Evolutionary conservation across 2,329 filamentous ascomycete species (phyloP).

Genomic region (Aureobasidium sp.): DNA sequence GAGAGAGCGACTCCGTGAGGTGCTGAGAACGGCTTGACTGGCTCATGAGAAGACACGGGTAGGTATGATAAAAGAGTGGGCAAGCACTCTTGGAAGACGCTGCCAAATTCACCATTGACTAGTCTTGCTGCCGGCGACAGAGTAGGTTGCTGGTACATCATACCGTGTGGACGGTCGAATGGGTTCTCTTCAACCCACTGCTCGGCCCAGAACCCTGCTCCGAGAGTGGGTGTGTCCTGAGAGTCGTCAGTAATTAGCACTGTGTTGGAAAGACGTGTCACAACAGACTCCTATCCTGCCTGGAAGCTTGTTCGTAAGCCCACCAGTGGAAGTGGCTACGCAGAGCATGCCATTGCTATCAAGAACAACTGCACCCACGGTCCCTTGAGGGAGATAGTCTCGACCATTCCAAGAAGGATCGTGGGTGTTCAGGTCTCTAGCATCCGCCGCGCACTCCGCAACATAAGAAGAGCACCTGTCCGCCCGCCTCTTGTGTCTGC

Average conservation of each 20-base stretch:
- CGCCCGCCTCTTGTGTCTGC: slow-evolving; percentile 35
- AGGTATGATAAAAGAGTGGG: slow-evolving; percentile 39
- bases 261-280: background rate
- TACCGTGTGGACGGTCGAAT: background rate
- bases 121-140: slow-evolving; percentile 24
- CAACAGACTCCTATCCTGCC: slow-evolving; percentile 59
- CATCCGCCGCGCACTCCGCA: background rate
- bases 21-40: background rate
- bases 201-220: slow-evolving; percentile 86
- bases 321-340: slow-evolving; percentile 60
- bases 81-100: slow-evolving; percentile 54
- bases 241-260: background rate
- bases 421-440: slow-evolving; percentile 1
- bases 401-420: slow-evolving; percentile 50
- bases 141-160: slow-evolving; percentile 14
- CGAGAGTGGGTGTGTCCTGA: slow-evolving; percentile 69
- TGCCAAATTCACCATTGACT: slow-evolving; percentile 35
- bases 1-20: slow-evolving; percentile 27
- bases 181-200: slow-evolving; percentile 56
- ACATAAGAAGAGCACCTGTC: slow-evolving; percentile 21
- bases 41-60: slow-evolving; percentile 9
- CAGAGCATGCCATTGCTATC: slow-evolving; percentile 70
- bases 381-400: slow-evolving; percentile 73
- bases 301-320: slow-evolving; percentile 81
- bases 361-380: slow-evolving; percentile 73